A percentile compares a stretch with the other conserved stretches of the same genome.
Evolutionary conservation across 768 basidiomycete species (phyloP).

Genomic region (Lactarius hatsudake): DNA sequence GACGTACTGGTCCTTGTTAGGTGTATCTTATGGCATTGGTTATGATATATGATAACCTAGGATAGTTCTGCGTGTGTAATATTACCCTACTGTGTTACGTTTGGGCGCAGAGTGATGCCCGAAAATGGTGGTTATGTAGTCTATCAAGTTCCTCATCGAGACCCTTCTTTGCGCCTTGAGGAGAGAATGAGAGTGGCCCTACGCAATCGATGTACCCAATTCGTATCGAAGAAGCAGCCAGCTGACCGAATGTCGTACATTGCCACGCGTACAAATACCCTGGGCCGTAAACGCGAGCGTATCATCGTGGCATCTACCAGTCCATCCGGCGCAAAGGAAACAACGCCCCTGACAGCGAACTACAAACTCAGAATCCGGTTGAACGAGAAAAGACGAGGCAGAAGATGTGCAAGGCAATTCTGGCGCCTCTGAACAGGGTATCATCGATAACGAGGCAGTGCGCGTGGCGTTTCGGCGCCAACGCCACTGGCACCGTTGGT

Average conservation of each 20-base stretch:
- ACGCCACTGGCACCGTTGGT: neutral
- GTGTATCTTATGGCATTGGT: neutral
- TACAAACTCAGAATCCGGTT: neutral
- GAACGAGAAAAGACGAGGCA: neutral
- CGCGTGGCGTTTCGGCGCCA: slow-evolving; percentile 6
- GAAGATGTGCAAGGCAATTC: slow-evolving; percentile 6
- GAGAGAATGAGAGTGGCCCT: neutral
- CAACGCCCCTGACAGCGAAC: neutral
- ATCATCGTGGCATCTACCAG: neutral
- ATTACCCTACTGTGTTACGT: neutral
- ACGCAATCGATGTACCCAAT: neutral
- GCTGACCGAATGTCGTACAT: neutral
- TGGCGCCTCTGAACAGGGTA: slow-evolving; percentile 4
- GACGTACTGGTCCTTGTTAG: neutral
- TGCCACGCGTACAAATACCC: slow-evolving; percentile 15
- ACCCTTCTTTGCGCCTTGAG: neutral
- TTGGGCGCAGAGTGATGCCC: neutral
- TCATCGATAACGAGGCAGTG: neutral
- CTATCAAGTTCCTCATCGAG: neutral
- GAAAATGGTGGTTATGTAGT: neutral
- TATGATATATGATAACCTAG: too few species aligned
- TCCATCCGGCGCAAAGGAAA: neutral
- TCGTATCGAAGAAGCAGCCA: neutral
- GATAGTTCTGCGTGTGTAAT: neutral
- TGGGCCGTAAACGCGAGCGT: neutral